Evolutionary conservation across 768 basidiomycete genomes (phyloP).

Genomic region (Scleroderma bovista): DNA sequence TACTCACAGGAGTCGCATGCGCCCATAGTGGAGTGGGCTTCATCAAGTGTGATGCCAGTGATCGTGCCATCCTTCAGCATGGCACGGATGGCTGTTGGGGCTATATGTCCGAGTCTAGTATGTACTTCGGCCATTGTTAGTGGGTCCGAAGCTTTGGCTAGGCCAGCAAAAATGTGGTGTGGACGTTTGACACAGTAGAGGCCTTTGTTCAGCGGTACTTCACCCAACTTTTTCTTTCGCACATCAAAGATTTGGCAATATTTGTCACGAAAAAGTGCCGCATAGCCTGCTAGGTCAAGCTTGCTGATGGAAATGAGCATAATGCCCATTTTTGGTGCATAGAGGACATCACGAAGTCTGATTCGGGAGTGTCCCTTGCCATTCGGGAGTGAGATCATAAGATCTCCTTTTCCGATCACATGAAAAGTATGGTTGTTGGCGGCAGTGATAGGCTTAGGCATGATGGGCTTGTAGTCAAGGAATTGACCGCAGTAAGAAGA

Average conservation of each 20-base stretch:
- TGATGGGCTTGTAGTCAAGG: slow-evolving; percentile 3
- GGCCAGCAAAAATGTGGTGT: background rate
- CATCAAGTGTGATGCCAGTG: background rate
- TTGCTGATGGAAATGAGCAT: slow-evolving; percentile 4
- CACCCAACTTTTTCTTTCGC: background rate
- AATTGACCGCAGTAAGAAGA: slow-evolving; percentile 1
- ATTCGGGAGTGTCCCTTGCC: background rate
- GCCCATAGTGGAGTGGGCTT: background rate
- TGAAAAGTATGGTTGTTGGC: slow-evolving; percentile 2
- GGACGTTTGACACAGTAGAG: background rate
- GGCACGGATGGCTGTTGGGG: background rate
- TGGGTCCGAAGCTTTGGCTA: background rate
- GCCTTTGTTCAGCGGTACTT: background rate
- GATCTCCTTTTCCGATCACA: slow-evolving; percentile 13
- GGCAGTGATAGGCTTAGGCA: slow-evolving; percentile 19
- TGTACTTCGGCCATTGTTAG: slow-evolving; percentile 2
- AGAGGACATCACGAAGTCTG: too few relatives aligned
- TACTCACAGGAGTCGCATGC: slow-evolving; percentile 6
- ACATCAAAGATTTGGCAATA: background rate
- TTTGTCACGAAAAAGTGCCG: background rate
- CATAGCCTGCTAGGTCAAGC: background rate
- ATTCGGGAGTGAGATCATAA: slow-evolving; percentile 10
- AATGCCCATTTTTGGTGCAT: background rate
- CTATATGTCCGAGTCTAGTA: background rate
- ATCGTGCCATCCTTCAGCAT: slow-evolving; percentile 2